These are phyloP conservation scores for Sporisorium exsertum DNA, from an alignment of 1,284 basidiomycete species.

Conservation along the genomic window DNA sequence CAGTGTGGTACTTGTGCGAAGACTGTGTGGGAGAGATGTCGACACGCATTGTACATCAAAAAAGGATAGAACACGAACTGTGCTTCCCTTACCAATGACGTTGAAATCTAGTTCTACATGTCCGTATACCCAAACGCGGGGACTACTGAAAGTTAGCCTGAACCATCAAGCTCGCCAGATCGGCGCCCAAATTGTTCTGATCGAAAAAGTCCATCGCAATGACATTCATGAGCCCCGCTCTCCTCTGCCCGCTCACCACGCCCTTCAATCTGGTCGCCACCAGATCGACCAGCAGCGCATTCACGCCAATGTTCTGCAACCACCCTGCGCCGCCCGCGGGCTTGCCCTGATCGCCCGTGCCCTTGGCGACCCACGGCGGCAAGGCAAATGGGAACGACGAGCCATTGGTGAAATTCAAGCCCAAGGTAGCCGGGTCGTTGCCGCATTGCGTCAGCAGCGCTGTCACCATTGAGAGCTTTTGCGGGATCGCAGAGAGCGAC, in stretches of 20 bases:
- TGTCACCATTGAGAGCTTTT: slow-evolving; percentile 41
- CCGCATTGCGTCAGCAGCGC: slow-evolving; percentile 27
- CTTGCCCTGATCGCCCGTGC: slow-evolving; percentile 27
- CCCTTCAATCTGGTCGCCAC: slow-evolving; percentile 21
- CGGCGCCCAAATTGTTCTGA: slow-evolving; percentile 26
- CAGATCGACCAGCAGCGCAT: slow-evolving; percentile 33
- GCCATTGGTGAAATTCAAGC: slow-evolving; percentile 49
- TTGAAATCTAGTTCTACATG: background rate
- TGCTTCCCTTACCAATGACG: background rate
- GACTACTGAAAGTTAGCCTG: slow-evolving; percentile 54
- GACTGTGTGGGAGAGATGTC: slow-evolving; percentile 1
- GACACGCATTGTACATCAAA: too few relatives aligned
- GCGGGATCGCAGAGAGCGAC: slow-evolving; percentile 26
- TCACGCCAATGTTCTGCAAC: slow-evolving; percentile 30
- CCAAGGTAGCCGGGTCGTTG: slow-evolving; percentile 6
- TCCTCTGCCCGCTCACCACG: background rate
- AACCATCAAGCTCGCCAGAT: slow-evolving; percentile 41
- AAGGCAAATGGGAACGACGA: slow-evolving; percentile 44
- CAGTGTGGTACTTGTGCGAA: too few relatives aligned
- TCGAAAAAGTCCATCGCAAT: slow-evolving; percentile 57
- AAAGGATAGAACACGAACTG: background rate
- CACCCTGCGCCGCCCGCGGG: slow-evolving; percentile 10
- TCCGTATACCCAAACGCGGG: background rate
- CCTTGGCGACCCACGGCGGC: slow-evolving; percentile 50
- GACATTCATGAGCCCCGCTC: slow-evolving; percentile 33